A percentile compares a stretch with the other conserved stretches of the same genome.
Conservation (phyloP, 176 grass and related monocot species). For the Oryza glaberrima region DNA sequence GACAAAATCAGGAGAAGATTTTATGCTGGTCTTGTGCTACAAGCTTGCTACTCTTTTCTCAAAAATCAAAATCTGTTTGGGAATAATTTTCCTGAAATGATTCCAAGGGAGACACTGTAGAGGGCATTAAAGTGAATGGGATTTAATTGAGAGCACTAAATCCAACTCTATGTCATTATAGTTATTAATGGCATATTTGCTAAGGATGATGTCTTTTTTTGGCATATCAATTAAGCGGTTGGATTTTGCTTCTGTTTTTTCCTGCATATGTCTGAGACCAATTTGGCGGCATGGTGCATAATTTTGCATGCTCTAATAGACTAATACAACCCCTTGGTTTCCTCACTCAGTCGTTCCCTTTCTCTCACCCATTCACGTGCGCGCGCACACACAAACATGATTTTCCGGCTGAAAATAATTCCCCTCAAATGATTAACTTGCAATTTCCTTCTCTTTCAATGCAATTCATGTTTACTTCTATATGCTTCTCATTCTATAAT, state of each 20-base stretch:
- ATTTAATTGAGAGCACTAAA: background rate
- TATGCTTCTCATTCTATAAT: slow-evolving; percentile 16
- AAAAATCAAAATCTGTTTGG: background rate
- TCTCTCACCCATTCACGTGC: background rate
- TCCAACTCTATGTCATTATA: background rate
- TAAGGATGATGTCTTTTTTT: background rate
- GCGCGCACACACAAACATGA: background rate
- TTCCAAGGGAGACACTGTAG: background rate
- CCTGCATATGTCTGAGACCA: background rate
- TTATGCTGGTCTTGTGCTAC: background rate
- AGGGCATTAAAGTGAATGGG: background rate
- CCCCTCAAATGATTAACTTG: background rate
- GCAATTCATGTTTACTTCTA: slow-evolving; percentile 20
- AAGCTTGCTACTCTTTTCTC: background rate
- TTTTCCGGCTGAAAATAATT: background rate
- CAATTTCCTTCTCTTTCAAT: slow-evolving; percentile 14
- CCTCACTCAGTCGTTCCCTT: background rate
- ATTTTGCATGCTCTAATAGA: background rate
- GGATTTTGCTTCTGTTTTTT: background rate
- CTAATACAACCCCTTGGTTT: background rate
- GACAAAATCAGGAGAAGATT: background rate
- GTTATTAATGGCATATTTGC: slow-evolving; percentile 17
- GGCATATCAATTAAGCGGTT: background rate
- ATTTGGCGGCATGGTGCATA: background rate
- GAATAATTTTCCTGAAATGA: slow-evolving; percentile 30